Evolutionary conservation across 176 grass and related monocot genomes (phyloP), one percentile per base, ranked within the genome.

Genomic region (Ampelocalamus luodianensis): DNA sequence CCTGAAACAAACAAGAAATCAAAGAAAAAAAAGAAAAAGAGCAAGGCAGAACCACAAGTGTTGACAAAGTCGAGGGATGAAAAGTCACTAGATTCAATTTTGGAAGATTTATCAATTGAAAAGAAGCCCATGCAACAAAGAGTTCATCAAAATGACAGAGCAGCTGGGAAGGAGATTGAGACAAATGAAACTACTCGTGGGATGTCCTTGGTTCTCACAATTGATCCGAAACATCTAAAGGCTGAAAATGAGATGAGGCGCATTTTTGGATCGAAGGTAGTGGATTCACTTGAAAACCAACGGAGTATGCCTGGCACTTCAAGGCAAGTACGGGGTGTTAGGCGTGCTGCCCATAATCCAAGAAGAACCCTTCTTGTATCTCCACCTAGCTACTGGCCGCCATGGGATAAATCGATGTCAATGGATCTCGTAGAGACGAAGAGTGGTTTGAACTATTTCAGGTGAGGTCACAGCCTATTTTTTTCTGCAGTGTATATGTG

Each of bases 221-320:
- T 99, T 63, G 93, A 99, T 78, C 90, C 90, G 29, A 99, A 89
- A 83, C 93, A 88, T 89, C 83, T 96, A 40, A 99, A 92, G 89
- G 91, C 90, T 61, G 93, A 96, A 85, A 96, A 99, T 87, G 96
- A 99, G 85, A 92, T 99, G 80, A 85, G 91, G 39, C 94, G 92
- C 77, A 99, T 99, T 89, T 99, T 99, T 82, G 96, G 96, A 80
- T 99, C 96, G 18, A 99, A 96, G 72, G 96, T 99, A 60, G 96
- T 99, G 34, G 89, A 96, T 79, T 99, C 96, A 74, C 87, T 96
- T 88, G 91, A 96, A 84, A 99, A 94, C 76, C 96, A 99, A 74
- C 80, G 78, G 71, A 89, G 61, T 83, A 59, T 85, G 72, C 81
- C 82, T 83, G 86, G 94, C 20, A 89, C 82, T 77, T 93, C 83